Evolutionary conservation across 306 rosid genomes (phyloP), one percentile per base, ranked within the genome.

Genomic region (Acacia acuminata): DNA sequence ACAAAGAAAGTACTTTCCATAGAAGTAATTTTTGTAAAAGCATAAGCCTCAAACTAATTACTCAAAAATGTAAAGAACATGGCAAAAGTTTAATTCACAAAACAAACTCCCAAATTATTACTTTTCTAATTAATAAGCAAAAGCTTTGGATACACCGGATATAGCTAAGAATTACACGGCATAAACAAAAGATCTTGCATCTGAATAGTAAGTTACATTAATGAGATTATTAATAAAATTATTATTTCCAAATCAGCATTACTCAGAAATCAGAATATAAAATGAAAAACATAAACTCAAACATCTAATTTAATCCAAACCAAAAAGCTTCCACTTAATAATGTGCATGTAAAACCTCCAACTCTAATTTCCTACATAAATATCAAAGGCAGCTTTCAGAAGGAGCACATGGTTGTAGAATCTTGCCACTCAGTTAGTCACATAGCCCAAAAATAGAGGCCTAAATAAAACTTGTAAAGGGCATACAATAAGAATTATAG

Each of bases 401-500:
- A 73, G 66, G 73, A 30, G 56, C n/a, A 32, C 71, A 65, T 5
- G 71, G 51, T 24, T 5, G 20, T 40, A 56, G 32, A 56, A 71
- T 71, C 78, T 58, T 44, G 73, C 22, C 58, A 77, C 12, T 6
- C 63, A 13, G 11, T 43, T 51, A 43, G 51, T 53, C 38, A 47
- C 77, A 20, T 50, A 34, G 56, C 66, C 40, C 30, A 8, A 50
- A 17, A 64, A 48, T 14, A 48, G 30, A 24, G 50, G 76, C 40
- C 56, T 55, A 51, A 38, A 69, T 55, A 75, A 69, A 67, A 82
- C 70, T 56, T 17, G 77, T 71, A 79, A 32, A 15, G 17, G 66
- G 74, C 75, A 83, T 71, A 34, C 40, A 10, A 42, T 9, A 58
- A 53, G 87, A 48, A 48, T 16, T 48, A 48, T 48, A 16, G 16